phyloP scores from a whole-genome alignment of 148 eudicot genomes.

The Chenopodium suecicum region DNA sequence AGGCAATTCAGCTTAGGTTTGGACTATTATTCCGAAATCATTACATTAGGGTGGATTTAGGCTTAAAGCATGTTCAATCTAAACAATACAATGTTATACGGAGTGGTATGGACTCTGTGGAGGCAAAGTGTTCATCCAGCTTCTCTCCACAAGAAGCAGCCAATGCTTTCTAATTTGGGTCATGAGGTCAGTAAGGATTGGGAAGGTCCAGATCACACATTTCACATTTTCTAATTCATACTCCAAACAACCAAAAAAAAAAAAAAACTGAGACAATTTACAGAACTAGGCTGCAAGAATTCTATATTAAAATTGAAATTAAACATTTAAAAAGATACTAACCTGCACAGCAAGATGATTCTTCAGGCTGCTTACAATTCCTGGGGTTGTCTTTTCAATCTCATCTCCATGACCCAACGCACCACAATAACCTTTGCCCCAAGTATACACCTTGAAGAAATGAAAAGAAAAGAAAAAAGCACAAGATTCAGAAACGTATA shows the following conservation, averaged over 20 bases:
- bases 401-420: slow-evolving; percentile 96
- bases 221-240: background rate
- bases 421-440: slow-evolving; percentile 99
- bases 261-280: background rate
- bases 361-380: slow-evolving; percentile 51
- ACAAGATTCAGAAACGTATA: background rate
- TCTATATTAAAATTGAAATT: background rate
- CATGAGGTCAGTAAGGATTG: background rate
- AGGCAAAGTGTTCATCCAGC: background rate
- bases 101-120: background rate
- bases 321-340: background rate
- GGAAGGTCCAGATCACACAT: background rate
- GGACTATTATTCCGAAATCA: background rate
- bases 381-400: slow-evolving; percentile 82
- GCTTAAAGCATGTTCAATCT: background rate
- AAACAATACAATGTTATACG: background rate
- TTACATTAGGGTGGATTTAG: background rate
- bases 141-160: background rate
- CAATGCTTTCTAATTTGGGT: background rate
- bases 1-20: background rate
- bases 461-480: background rate
- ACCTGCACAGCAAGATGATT: slow-evolving; percentile 86
- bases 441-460: slow-evolving; percentile 75
- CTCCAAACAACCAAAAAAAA: background rate
- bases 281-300: background rate